phyloP scores from a whole-genome alignment of 1,139 yeast species.

The Debaryomycetaceae sp. region DNA sequence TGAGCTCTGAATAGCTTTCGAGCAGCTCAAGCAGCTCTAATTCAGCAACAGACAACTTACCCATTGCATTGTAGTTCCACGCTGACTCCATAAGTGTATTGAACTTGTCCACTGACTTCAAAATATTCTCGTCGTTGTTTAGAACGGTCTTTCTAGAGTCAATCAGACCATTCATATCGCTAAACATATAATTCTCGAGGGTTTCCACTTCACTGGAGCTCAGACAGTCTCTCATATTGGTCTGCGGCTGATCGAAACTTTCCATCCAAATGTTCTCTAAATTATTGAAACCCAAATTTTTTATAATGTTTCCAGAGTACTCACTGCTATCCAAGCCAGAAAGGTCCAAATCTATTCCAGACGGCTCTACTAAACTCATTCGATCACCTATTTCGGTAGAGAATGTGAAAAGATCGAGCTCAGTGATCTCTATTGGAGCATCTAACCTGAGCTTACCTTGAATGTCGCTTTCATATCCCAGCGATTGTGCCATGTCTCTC shows the following conservation, averaged over 20 bases:
- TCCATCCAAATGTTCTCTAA: neutral
- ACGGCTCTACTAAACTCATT: neutral
- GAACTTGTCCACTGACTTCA: neutral
- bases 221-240: neutral
- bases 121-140: neutral
- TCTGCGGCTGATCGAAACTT: neutral
- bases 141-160: neutral
- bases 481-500: neutral
- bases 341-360: neutral
- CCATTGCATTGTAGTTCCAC: neutral
- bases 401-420: neutral
- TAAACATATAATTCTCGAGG: neutral
- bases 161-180: neutral
- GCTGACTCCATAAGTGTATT: neutral
- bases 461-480: neutral
- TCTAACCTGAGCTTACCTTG: neutral
- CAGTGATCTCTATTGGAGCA: neutral
- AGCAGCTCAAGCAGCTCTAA: neutral
- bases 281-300: too few relatives aligned
- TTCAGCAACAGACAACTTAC: neutral
- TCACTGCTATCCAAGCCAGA: neutral
- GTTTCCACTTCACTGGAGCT: neutral
- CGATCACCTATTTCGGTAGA: neutral
- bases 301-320: neutral
- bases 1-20: neutral